Conservation (phyloP, 2,329 filamentous ascomycete genomes). For the Akanthomyces uredinophilus region DNA sequence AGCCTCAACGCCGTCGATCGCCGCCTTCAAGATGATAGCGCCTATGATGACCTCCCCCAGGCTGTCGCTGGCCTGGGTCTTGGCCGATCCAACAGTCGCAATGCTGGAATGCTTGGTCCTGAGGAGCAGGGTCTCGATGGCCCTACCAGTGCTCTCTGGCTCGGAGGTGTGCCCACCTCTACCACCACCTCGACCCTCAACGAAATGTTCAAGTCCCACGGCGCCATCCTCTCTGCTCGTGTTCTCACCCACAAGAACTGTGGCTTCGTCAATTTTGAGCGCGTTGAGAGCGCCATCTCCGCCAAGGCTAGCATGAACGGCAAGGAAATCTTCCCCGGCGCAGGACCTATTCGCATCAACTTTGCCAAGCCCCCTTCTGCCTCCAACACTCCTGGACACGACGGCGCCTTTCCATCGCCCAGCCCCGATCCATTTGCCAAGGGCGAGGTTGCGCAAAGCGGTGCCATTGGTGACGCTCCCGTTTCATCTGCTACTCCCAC, state of each 20-base stretch:
- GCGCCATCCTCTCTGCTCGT: constrained; percentile 82
- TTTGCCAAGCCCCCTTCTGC: constrained; percentile 94
- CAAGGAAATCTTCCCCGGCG: constrained; percentile 97
- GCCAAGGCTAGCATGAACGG: constrained; percentile 86
- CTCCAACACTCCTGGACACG: constrained; percentile 82
- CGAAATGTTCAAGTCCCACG: constrained; percentile 92
- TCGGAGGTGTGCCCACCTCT: constrained; percentile 94
- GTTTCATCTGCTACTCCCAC: constrained; percentile 47
- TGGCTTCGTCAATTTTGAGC: constrained; percentile 97
- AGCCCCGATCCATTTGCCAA: constrained; percentile 80
- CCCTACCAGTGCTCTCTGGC: constrained; percentile 90
- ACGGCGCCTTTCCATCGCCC: constrained; percentile 81
- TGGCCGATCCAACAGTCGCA: constrained; percentile 58
- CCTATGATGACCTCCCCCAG: constrained; percentile 75
- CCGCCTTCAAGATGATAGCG: constrained; percentile 65
- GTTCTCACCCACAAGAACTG: constrained; percentile 98
- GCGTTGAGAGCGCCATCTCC: constrained; percentile 80
- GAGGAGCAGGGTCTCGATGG: constrained; percentile 81
- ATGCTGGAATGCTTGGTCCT: constrained; percentile 61
- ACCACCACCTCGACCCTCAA: constrained; percentile 93
- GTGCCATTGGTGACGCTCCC: constrained; percentile 32
- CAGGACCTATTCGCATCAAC: constrained; percentile 89
- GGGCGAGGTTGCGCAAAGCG: constrained; percentile 36
- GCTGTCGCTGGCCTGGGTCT: constrained; percentile 79
- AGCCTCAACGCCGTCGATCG: constrained; percentile 73